A percentile compares a stretch with the other conserved stretches of the same genome.
Conservation (phyloP, 495 filamentous ascomycete genomes). For the Cercophora sp. region DNA sequence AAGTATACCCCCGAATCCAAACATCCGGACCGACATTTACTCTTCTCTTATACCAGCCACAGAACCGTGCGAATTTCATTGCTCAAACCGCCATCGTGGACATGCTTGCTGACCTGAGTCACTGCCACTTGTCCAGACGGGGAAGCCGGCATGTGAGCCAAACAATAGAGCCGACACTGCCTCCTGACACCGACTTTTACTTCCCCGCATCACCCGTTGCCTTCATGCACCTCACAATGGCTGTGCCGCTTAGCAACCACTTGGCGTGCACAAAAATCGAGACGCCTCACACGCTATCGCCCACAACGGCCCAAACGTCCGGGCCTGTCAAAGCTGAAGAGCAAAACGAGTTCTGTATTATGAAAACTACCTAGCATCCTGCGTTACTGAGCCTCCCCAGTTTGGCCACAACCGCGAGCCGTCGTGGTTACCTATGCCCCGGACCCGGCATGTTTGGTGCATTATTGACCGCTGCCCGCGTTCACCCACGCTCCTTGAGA, state of each 20-base stretch:
- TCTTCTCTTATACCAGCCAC: too few relatives aligned
- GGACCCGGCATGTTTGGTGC: too few relatives aligned
- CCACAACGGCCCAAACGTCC: background rate
- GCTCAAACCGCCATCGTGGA: background rate
- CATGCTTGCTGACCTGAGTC: conserved; percentile 5
- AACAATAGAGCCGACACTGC: conserved; percentile 12
- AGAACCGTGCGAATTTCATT: too few relatives aligned
- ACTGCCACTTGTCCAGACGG: background rate
- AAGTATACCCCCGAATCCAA: too few relatives aligned
- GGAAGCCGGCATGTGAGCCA: conserved; percentile 12
- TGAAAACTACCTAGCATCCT: conserved; percentile 24
- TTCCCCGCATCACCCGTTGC: background rate
- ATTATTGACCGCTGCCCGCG: too few relatives aligned
- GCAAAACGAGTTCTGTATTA: conserved; percentile 24
- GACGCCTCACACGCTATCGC: background rate
- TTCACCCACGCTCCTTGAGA: too few relatives aligned
- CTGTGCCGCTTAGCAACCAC: conserved; percentile 10
- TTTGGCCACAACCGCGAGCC: conserved; percentile 11
- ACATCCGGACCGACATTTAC: too few relatives aligned
- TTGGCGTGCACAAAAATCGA: background rate
- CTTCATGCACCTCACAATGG: conserved; percentile 13
- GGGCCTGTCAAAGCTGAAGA: background rate
- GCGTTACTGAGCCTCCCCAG: conserved; percentile 10
- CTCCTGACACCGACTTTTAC: conserved; percentile 19
- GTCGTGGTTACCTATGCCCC: background rate